These are phyloP conservation scores for Emmonsiellopsis sp. DNA, from an alignment of 2,329 filamentous ascomycete genomes.

Conservation along the genomic window DNA sequence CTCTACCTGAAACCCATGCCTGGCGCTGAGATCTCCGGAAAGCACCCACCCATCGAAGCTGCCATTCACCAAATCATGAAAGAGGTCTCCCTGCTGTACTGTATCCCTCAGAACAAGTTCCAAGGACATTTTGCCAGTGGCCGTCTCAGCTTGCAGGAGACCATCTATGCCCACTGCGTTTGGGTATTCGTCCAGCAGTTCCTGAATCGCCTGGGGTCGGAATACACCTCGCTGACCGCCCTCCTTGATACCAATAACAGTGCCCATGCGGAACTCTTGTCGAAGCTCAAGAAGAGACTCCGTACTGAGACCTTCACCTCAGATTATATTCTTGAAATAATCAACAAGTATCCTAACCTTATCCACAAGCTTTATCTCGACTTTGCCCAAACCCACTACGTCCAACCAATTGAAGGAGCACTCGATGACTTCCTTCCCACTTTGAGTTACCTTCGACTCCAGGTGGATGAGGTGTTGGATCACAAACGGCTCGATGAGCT, in stretches of 20 bases:
- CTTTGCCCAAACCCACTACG: constrained; percentile 80
- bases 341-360: constrained; percentile 77
- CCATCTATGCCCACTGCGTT: constrained; percentile 92
- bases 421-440: constrained; percentile 62
- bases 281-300: constrained; percentile 89
- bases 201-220: constrained; percentile 83
- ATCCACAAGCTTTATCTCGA: constrained; percentile 82
- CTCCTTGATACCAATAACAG: constrained; percentile 74
- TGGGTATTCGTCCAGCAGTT: constrained; percentile 99
- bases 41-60: constrained; percentile 73
- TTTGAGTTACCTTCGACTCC: constrained; percentile 55
- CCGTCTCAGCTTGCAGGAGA: constrained; percentile 84
- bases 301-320: constrained; percentile 96
- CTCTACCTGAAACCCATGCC: constrained; percentile 76
- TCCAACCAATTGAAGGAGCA: constrained; percentile 51
- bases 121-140: constrained; percentile 80
- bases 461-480: constrained; percentile 64
- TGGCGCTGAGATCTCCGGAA: constrained; percentile 43
- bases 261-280: constrained; percentile 74
- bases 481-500: constrained; percentile 64
- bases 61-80: constrained; percentile 99
- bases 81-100: constrained; percentile 94
- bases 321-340: constrained; percentile 96
- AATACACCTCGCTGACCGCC: constrained; percentile 79
- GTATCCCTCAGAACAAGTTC: constrained; percentile 94